Evolutionary conservation across 2,329 filamentous ascomycete species (phyloP), one percentile per base, ranked within the genome.

Genomic region (Fusarium decemcellulare): DNA sequence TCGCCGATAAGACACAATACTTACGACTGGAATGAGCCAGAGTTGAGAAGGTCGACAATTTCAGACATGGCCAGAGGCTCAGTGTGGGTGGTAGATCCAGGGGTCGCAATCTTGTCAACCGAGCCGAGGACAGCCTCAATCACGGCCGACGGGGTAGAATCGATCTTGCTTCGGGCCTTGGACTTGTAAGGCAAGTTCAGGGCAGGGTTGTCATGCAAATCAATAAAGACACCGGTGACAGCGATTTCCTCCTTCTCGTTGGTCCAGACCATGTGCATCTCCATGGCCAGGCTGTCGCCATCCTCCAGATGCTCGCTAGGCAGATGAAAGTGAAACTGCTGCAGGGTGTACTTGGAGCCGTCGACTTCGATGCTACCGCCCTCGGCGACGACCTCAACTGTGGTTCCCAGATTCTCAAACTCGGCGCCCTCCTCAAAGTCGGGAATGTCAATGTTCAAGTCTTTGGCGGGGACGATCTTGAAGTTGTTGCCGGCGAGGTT

Each of bases 321-420:
- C 0, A 86, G 86, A 73, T 90, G 88, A 78, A 90, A 87, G 76
- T 90, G 88, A 78, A 89, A 89, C 69, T 90, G 87, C 48, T 77
- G 78, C 14, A 89, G 79, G 0, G 68, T 72, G 75, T 84, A 88
- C 15, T 78, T 72, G 15, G 76, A 75, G 32, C 78, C 80, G 2
- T 71, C 77, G 27, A 85, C 73, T 0, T 70, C 78, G 5, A 87
- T 81, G 11, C 80, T 84, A 32, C 86, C 86, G 3, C 12, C 32
- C 32, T 34, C 7, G 3, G 32, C 32, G 3, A 34, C 9, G 5
- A 34, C 32, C 74, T 87, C 82, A 47, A 88, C 80, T 0, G 85
- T 88, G 36, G 81, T 83, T 29, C 85, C 86, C 10, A 86, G 77
- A 73, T 88, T 87, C 73, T 86, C 81, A 54, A 87, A 82, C 30